These are phyloP conservation scores for Metschnikowia reukaufii DNA, from an alignment of 805 yeast species.

Conservation along the genomic window DNA sequence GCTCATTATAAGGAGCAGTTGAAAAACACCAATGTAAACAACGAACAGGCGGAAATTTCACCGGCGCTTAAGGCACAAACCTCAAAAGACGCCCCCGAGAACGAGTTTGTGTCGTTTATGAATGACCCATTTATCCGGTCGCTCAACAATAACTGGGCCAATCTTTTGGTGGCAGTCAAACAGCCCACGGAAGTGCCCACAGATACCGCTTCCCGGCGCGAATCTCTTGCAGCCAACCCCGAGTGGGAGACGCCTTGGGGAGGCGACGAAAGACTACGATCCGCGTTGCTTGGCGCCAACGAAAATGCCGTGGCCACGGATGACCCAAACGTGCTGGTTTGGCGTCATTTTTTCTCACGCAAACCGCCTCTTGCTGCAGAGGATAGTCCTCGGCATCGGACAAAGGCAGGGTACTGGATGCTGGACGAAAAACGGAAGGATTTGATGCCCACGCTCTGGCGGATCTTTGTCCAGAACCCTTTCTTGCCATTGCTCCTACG, in stretches of 20 bases:
- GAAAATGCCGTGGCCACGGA: conserved; percentile 30
- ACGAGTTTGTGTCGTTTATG: conserved; percentile 35
- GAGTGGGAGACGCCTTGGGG: conserved; percentile 59
- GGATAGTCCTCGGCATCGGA: conserved; percentile 36
- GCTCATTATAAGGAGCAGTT: conserved; percentile 41
- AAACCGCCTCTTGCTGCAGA: conserved; percentile 12
- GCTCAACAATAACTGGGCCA: conserved; percentile 51
- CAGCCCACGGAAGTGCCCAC: conserved; percentile 41
- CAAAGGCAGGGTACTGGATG: conserved; percentile 70
- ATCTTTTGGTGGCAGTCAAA: conserved; percentile 48
- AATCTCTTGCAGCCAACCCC: conserved; percentile 35
- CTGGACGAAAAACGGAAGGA: conserved; percentile 59
- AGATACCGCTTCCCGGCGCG: conserved; percentile 28
- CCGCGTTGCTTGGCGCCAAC: conserved; percentile 45
- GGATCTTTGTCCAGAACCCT: conserved; percentile 69
- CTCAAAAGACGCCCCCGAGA: conserved; percentile 24
- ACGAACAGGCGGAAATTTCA: conserved; percentile 13
- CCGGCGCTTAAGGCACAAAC: conserved; percentile 11
- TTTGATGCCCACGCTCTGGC: conserved; percentile 60
- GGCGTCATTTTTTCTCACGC: conserved; percentile 14
- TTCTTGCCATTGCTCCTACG: conserved; percentile 79
- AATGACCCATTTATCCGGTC: conserved; percentile 40
- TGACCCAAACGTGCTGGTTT: conserved; percentile 12
- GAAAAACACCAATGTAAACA: conserved; percentile 31
- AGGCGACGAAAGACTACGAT: conserved; percentile 63